Percentiles rank a stretch among this genome's conserved stretches.
These are phyloP conservation scores for Phaffia rhodozyma DNA, from an alignment of 1,284 basidiomycete genomes.

Conservation along the genomic window DNA sequence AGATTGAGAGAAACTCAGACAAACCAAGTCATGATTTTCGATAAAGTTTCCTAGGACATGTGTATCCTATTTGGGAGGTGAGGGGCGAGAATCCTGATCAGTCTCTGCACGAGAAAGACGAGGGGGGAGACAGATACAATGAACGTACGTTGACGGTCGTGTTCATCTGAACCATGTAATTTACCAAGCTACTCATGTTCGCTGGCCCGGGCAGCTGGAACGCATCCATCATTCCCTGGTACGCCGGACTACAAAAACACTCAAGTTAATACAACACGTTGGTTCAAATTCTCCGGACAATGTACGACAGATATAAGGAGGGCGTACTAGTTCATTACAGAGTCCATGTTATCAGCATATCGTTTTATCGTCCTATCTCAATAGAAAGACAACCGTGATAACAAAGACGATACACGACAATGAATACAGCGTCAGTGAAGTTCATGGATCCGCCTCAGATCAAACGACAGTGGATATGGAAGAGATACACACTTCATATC, in stretches of 20 bases:
- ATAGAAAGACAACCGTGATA: too few species aligned
- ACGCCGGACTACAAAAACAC: constrained; percentile 58
- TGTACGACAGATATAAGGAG: constrained; percentile 30
- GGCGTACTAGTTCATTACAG: constrained; percentile 26
- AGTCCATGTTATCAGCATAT: constrained; percentile 29
- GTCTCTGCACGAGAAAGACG: not conserved
- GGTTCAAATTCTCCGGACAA: constrained; percentile 35
- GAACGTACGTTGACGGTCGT: constrained; percentile 33
- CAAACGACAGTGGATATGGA: too few species aligned
- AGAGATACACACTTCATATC: constrained; percentile 40
- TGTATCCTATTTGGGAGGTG: constrained; percentile 32
- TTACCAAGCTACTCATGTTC: constrained; percentile 50
- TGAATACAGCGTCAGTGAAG: too few species aligned
- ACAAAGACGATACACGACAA: not conserved
- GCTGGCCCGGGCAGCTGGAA: constrained; percentile 51
- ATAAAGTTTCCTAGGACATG: constrained; percentile 62
- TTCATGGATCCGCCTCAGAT: too few species aligned
- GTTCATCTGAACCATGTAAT: constrained; percentile 47
- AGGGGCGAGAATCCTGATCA: not conserved
- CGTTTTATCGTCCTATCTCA: constrained; percentile 3
- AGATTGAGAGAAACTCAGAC: too few species aligned
- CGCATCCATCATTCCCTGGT: constrained; percentile 49
- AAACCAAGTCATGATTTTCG: constrained; percentile 60
- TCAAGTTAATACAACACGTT: not conserved
- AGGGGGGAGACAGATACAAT: constrained; percentile 16